These are phyloP conservation scores for Phytophthora syringae DNA, from an alignment of 352 stramenopile genomes.

Conservation along the genomic window DNA sequence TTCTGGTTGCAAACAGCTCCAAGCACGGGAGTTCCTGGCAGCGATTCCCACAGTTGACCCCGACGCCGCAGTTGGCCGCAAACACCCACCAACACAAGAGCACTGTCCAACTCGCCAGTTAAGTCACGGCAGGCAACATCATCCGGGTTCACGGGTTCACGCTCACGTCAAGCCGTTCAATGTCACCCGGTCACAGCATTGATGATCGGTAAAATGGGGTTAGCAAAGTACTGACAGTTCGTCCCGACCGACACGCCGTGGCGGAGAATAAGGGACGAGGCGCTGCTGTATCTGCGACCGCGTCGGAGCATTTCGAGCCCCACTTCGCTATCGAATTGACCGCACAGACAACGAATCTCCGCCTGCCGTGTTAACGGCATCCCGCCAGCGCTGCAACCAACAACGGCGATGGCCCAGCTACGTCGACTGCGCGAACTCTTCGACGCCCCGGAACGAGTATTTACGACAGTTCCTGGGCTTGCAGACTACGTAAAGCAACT, in stretches of 20 bases:
- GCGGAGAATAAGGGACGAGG: background rate
- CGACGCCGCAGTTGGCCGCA: background rate
- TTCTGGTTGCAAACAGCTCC: background rate
- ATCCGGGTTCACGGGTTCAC: background rate
- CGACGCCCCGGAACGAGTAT: conserved; percentile 2
- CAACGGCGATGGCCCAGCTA: background rate
- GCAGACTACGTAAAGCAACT: background rate
- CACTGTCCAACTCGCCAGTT: background rate
- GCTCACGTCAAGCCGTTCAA: background rate
- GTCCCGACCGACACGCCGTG: background rate
- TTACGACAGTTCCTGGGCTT: background rate
- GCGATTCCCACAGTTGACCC: background rate
- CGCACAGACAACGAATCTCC: background rate
- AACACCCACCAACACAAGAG: background rate
- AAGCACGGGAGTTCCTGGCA: background rate
- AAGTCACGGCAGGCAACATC: background rate
- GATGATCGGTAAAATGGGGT: too few relatives aligned
- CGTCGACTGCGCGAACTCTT: background rate
- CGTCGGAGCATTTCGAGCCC: background rate
- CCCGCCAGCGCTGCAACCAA: background rate
- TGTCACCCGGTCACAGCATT: background rate
- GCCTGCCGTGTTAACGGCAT: background rate
- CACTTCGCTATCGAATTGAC: background rate
- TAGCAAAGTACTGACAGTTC: too few relatives aligned
- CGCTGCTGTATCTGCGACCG: background rate